Percentiles rank a stretch among this genome's conserved stretches.
phyloP scores from a whole-genome alignment of 106 monocot genomes.

The Dioscorea alata region DNA sequence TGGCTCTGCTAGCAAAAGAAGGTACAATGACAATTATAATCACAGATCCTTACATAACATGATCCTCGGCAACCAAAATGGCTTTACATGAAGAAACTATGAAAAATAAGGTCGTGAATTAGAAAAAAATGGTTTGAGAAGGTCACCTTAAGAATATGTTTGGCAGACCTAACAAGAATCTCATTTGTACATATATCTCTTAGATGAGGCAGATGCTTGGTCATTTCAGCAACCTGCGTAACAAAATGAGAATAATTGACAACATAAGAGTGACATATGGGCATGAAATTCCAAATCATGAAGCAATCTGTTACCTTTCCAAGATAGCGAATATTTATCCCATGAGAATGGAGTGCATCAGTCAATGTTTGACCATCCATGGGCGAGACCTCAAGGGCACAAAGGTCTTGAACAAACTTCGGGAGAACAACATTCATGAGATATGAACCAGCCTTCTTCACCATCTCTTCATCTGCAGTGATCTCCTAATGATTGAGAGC shows the following conservation, averaged over 20 bases:
- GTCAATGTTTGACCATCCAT: constrained; percentile 99
- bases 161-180: constrained; percentile 75
- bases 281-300: no score
- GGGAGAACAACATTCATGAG: constrained; percentile 74
- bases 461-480: constrained; percentile 76
- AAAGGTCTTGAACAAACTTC: constrained; percentile 93
- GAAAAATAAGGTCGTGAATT: no score
- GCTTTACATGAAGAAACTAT: no score
- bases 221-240: constrained; percentile 67
- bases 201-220: constrained; percentile 78
- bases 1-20: no score
- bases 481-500: constrained; percentile 47
- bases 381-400: constrained; percentile 81
- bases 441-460: constrained; percentile 73
- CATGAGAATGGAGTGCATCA: constrained; percentile 85
- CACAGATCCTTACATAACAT: no score
- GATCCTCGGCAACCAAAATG: no score
- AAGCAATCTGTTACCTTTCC: constrained; percentile 54
- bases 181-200: constrained; percentile 71
- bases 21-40: no score
- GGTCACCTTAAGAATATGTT: constrained; percentile 84
- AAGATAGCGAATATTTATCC: constrained; percentile 94
- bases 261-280: not conserved
- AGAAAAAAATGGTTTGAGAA: not conserved
- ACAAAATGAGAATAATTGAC: constrained; percentile 6